Base-by-base conservation (phyloP, 345 rosid genomes). In the Hirschfeldia incana region DNA sequence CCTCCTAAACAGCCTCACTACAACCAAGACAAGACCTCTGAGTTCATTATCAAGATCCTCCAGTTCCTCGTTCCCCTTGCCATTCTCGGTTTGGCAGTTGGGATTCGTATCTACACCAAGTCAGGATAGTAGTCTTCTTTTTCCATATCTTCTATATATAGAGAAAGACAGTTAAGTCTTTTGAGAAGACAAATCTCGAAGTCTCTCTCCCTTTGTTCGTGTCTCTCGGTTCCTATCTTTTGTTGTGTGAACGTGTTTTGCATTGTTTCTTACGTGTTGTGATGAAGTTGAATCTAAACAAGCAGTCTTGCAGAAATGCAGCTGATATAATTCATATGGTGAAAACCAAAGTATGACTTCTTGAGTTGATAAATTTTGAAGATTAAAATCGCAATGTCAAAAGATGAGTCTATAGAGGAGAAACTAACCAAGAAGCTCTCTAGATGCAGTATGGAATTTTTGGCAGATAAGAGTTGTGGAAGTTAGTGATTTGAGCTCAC, bases 11-110 rank as follows among this genome's bases (percentile, higher is more conserved):
- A 91, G 81, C 90, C 95, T 17, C 85, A 85, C 46, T 84, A 87
- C 88, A 90, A 87, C 75, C 97, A 88, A 70, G 95, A 91, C 89
- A 93, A 90, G 89, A 89, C 92, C 36, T 85, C 93, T 0, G 94
- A 91, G 77, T 91, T 91, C 86, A 85, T 89, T 17, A 75, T 90
- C 85, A 89, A 85, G 90, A 80, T 91, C 81, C 90, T 91, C 37
- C 97, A 91, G 69, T 87, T 91, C 85, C 86, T 90, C 0, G 89
- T 90, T 53, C 98, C 97, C 46, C 80, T 94, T 8, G 89, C 89
- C 21, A 91, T 93, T 84, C 86, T 93, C 73, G 95, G 94, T 39
- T 80, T 93, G 78, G 98, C 95, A 7, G 71, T 93, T 0, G 91
- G 91, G 16, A 72, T 93, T 74, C 92, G 91, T 27, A 76, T 86